A percentile compares a stretch with the other conserved stretches of the same genome.
These are phyloP conservation scores for Chlorophyllum brunneum DNA, from an alignment of 768 basidiomycete species.

Conservation along the genomic window DNA sequence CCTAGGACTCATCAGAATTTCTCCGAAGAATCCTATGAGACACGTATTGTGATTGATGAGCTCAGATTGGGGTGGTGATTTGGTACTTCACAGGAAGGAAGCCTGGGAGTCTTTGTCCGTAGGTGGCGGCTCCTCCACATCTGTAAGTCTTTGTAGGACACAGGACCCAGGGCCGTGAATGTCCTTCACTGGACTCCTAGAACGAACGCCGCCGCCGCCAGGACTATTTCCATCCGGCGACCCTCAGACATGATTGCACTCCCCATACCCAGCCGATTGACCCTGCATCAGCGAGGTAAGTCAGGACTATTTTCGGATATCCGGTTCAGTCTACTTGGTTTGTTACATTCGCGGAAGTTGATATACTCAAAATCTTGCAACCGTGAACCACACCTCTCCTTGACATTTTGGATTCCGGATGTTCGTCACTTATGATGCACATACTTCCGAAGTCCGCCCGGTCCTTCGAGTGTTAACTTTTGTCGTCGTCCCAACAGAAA, in stretches of 20 bases:
- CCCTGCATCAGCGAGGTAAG: constrained; percentile 1
- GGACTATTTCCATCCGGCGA: too few species aligned
- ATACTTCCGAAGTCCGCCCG: too few species aligned
- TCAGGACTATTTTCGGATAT: constrained; percentile 11
- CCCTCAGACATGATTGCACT: too few species aligned
- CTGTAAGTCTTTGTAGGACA: not conserved
- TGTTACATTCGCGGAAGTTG: too few species aligned
- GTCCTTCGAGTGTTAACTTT: too few species aligned
- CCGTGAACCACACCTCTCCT: too few species aligned
- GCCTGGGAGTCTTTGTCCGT: not conserved
- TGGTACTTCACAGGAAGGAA: constrained; percentile 6
- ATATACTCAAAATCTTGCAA: too few species aligned
- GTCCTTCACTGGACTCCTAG: not conserved
- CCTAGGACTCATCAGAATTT: constrained; percentile 8
- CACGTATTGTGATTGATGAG: constrained; percentile 6
- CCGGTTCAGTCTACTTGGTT: constrained; percentile 1
- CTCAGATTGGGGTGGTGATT: constrained; percentile 4
- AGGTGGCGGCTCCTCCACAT: not conserved
- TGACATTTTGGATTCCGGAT: too few species aligned
- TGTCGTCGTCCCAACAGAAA: too few species aligned
- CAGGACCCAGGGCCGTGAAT: not conserved
- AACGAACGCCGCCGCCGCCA: not conserved
- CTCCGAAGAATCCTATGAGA: constrained; percentile 3
- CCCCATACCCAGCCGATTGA: not conserved
- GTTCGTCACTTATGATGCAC: too few species aligned